Evolutionary conservation across 352 stramenopile species (phyloP), one percentile per base, ranked within the genome.

Genomic region (Peronospora belbahrii): DNA sequence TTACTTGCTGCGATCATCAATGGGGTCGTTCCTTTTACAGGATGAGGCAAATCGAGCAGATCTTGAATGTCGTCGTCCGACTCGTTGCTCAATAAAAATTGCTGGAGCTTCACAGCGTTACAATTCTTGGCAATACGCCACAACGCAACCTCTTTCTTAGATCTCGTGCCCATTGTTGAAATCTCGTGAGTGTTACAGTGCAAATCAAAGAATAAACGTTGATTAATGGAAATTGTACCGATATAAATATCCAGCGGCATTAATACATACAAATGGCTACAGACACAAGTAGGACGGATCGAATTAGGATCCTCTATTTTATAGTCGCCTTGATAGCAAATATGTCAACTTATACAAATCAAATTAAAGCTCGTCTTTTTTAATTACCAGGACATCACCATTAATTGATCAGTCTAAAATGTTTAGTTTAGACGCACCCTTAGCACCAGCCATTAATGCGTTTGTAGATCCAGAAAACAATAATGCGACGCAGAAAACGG

Each of bases 381-480:
- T 1, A 28, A 28, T 11, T 9, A n/a, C n/a, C n/a, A n/a, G n/a
- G n/a, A n/a, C 24, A 8, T 10, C 23, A 8, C 23, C 27, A 31
- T 31, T 31, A 10, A 10, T 31, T 31, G 5, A 11, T 33, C 27
- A 33, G 6, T 33, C 11, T 15, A 6, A 31, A n/a, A 91, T 94
- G 82, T 94, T 94, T 62, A 83, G 59, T 51, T 70, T 94, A 15
- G 83, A 94, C 48, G 77, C 80, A 36, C 83, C 83, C 51, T 66
- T 94, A 28, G 74, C 75, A 58, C 80, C 83, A 23, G 79, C 83
- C 38, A 89, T 94, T 58, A 75, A 88, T 44, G 80, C 75, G 58
- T 94, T 90, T 57, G 76, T 91, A 48, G 64, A 91, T 64, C 80
- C 82, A 2, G 80, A 91, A 59, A 88, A 87, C 44, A 78, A 90